Conservation (phyloP, 768 basidiomycete species). For the Panaeolus papilionaceus region DNA sequence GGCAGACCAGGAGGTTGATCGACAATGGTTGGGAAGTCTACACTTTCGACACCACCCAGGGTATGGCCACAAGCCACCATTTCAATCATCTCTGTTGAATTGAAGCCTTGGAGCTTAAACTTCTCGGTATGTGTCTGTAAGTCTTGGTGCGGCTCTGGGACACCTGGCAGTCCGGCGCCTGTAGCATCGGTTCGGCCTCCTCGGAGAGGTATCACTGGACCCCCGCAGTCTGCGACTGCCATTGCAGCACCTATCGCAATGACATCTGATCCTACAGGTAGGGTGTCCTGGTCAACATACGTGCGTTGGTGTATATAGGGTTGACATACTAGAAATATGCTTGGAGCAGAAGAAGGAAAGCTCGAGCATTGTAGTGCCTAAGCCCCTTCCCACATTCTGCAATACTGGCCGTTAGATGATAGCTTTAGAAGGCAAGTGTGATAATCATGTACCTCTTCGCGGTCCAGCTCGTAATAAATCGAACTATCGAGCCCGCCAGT, state of each 20-base stretch:
- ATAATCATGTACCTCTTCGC: constrained; percentile 35
- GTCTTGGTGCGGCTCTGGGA: constrained; percentile 44
- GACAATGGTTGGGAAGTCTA: constrained; percentile 45
- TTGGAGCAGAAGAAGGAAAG: constrained; percentile 39
- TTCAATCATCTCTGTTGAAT: constrained; percentile 45
- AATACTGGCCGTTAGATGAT: no score
- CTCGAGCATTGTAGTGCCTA: constrained; percentile 37
- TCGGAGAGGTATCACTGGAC: constrained; percentile 44
- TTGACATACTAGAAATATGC: constrained; percentile 42
- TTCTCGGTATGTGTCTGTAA: constrained; percentile 37
- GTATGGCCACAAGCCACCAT: constrained; percentile 48
- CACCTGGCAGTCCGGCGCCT: constrained; percentile 40
- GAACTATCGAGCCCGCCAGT: constrained; percentile 50
- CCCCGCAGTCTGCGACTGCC: constrained; percentile 43
- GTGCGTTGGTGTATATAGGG: not conserved
- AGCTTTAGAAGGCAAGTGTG: no score
- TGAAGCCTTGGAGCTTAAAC: constrained; percentile 45
- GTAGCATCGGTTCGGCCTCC: constrained; percentile 47
- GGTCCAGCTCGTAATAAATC: constrained; percentile 44
- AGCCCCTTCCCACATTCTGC: constrained; percentile 48
- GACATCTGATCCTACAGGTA: constrained; percentile 43
- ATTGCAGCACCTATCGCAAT: constrained; percentile 44
- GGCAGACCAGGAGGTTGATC: constrained; percentile 26
- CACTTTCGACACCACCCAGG: constrained; percentile 44
- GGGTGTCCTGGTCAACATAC: not conserved